A percentile compares a stretch with the other conserved stretches of the same genome.
Evolutionary conservation across 345 rosid species (phyloP).

Genomic region (Camelina sativa): DNA sequence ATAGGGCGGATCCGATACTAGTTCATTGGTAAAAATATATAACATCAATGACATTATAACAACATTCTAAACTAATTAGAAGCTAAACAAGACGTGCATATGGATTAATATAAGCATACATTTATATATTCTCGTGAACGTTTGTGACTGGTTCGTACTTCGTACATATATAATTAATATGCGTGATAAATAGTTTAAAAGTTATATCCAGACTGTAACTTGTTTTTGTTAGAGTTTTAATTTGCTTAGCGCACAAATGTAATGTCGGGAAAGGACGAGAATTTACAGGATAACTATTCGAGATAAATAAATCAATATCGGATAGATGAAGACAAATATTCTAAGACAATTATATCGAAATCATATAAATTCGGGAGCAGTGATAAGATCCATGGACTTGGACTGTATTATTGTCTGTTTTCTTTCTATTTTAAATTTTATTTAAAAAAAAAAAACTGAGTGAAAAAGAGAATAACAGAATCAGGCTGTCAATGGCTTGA

Average conservation of each 20-base stretch:
- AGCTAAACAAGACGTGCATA: slow-evolving; percentile 11
- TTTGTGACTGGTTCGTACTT: neutral
- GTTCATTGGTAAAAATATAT: neutral
- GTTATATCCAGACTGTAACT: slow-evolving; percentile 18
- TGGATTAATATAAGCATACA: neutral
- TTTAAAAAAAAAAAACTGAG: no score
- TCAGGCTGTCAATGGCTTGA: slow-evolving; percentile 28
- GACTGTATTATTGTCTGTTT: slow-evolving; percentile 40
- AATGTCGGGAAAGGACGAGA: slow-evolving; percentile 36
- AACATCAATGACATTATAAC: neutral
- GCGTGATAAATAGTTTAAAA: slow-evolving; percentile 8
- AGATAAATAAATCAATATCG: slow-evolving; percentile 16
- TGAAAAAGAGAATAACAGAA: slow-evolving; percentile 24
- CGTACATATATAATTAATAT: neutral
- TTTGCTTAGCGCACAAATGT: slow-evolving; percentile 20
- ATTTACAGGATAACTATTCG: slow-evolving; percentile 11
- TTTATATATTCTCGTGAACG: neutral
- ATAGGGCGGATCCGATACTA: no score
- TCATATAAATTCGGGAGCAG: slow-evolving; percentile 31
- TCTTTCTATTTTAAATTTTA: slow-evolving; percentile 4
- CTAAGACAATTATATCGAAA: slow-evolving; percentile 38
- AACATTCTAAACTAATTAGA: slow-evolving; percentile 11
- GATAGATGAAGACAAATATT: slow-evolving; percentile 35
- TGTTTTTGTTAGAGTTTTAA: slow-evolving; percentile 4
- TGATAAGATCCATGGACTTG: slow-evolving; percentile 39